Base-by-base conservation (phyloP, 140 eudicot genomes). In the Ambrosia hybrid region DNA sequence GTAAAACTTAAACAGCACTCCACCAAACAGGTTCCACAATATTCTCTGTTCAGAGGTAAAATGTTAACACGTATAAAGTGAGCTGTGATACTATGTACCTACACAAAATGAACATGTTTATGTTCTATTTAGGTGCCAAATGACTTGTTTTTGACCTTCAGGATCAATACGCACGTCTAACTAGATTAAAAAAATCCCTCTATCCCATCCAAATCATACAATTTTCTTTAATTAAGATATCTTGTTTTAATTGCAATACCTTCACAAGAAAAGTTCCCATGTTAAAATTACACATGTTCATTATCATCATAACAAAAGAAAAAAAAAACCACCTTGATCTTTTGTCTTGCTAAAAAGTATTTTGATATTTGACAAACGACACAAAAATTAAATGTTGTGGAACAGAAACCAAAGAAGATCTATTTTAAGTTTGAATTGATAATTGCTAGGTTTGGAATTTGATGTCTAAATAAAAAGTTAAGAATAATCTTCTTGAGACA, bases 1-100 rank as follows among this genome's bases (percentile, higher is more conserved):
- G 52, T 49, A 21, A 57, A 69, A 80, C 78, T 65, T 63, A 71
- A 76, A 81, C 74, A 73, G 66, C 79, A 76, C 55, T 67, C 78
- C 74, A 67, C 76, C 85, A 61, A 48, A 71, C 43, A 26, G 85
- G 57, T 71, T 76, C 68, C 79, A 65, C 39, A 39, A 57, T 37
- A 67, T 75, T 76, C 84, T 71, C 78, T 80, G 75, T 9, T 73
- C 64, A 73, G 48, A 65, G 51, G 65, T 37, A 16, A 43, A n/a
- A 71, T 26, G 15, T 14, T 9, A 17, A 46, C 36, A 9, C 56
- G 14, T 46, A 64, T 36, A 5, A 7, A 69, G 4, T 6, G 4
- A 45, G 71, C 41, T 78, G 33, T 48, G 62, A 41, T 26, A 52
- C 33, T 15, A 37, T 21, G 43, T 38, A 38, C 43, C 43, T 5